Evolutionary conservation across 805 yeast genomes (phyloP).

Genomic region (Teunomyces lycoperdinae): DNA sequence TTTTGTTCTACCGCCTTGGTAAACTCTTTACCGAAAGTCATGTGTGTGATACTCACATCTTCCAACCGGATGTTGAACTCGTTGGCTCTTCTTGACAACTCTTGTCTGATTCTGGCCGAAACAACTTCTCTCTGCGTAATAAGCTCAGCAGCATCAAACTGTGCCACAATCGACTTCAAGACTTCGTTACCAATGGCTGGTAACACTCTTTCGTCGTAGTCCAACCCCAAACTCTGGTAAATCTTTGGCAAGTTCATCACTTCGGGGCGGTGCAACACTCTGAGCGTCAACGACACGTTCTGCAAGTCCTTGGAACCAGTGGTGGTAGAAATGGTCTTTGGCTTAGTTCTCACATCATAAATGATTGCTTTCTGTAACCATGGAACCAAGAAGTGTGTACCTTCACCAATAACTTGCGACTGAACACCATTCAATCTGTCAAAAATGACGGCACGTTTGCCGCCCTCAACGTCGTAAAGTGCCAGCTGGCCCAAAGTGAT

Average conservation of each 20-base stretch:
- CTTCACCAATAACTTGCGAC: conserved; percentile 88
- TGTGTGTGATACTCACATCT: conserved; percentile 96
- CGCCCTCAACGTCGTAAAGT: conserved; percentile 93
- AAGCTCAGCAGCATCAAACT: conserved; percentile 93
- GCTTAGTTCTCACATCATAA: conserved; percentile 92
- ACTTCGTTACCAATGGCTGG: conserved; percentile 94
- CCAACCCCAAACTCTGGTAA: conserved; percentile 88
- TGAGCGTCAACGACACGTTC: conserved; percentile 87
- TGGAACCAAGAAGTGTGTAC: conserved; percentile 92
- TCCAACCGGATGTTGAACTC: conserved; percentile 91
- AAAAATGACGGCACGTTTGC: conserved; percentile 91
- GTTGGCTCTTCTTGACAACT: conserved; percentile 73
- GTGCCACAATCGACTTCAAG: conserved; percentile 85
- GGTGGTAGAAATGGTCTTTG: conserved; percentile 87
- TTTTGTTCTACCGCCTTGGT: conserved; percentile 98
- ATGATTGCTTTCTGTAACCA: conserved; percentile 93
- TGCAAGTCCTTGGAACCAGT: conserved; percentile 98
- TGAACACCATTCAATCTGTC: conserved; percentile 90
- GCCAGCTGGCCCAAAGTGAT: conserved; percentile 75
- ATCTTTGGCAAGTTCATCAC: conserved; percentile 77
- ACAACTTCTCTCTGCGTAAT: conserved; percentile 97
- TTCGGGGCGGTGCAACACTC: conserved; percentile 94
- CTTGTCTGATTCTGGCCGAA: conserved; percentile 82
- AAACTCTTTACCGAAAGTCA: conserved; percentile 95
- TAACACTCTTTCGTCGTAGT: conserved; percentile 90